These are phyloP conservation scores for Hypoxylon sp. DNA, from an alignment of 2,329 filamentous ascomycete genomes.

Conservation along the genomic window DNA sequence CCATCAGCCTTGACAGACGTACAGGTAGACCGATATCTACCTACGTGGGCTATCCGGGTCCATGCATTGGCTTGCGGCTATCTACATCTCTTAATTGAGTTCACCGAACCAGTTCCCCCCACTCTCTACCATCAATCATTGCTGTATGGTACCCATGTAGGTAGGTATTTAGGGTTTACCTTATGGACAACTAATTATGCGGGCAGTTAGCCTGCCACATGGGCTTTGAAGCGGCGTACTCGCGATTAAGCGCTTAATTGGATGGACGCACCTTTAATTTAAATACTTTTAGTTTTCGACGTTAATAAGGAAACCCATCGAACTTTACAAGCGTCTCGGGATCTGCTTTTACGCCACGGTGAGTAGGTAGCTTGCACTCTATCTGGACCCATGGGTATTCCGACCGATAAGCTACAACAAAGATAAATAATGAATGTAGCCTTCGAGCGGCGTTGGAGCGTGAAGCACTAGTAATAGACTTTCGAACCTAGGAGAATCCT, in stretches of 20 bases:
- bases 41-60: slow-evolving; percentile 15
- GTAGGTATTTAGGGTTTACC: background rate
- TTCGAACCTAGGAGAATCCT: background rate
- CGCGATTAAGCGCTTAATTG: background rate
- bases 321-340: background rate
- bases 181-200: slow-evolving; percentile 19
- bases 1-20: background rate
- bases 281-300: background rate
- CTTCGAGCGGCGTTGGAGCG: background rate
- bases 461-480: background rate
- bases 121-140: background rate
- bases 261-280: background rate
- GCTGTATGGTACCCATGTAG: background rate
- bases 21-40: background rate
- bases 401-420: background rate
- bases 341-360: background rate
- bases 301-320: no score
- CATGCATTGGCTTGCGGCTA: slow-evolving; percentile 28
- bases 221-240: slow-evolving; percentile 3
- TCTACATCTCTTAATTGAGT: slow-evolving; percentile 15
- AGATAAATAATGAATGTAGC: background rate
- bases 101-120: slow-evolving; percentile 13
- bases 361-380: background rate
- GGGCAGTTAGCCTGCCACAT: slow-evolving; percentile 24
- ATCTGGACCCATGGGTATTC: background rate